Evolutionary conservation across 1,284 basidiomycete genomes (phyloP).

Genomic region (Moniliophthora roreri): DNA sequence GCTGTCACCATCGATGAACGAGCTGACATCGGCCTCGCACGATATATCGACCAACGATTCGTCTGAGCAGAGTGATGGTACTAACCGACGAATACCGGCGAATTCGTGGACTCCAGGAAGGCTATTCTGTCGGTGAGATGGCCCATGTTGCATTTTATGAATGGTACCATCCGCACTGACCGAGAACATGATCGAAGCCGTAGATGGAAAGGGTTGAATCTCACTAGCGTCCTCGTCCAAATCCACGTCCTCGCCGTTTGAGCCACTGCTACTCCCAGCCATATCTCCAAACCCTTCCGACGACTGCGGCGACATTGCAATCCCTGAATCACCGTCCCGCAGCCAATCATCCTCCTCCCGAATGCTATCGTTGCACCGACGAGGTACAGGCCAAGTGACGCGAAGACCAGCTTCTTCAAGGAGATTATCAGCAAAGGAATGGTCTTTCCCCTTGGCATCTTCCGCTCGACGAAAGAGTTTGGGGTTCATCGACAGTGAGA

Average conservation of each 20-base stretch:
- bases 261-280: slow-evolving; percentile 1
- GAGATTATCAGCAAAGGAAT: neutral
- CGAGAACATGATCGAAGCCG: slow-evolving; percentile 12
- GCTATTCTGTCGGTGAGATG: no score
- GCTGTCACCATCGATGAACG: neutral
- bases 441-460: no score
- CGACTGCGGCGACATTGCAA: neutral
- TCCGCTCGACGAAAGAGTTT: neutral
- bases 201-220: slow-evolving; percentile 19
- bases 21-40: neutral
- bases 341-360: neutral
- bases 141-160: no score
- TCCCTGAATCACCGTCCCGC: neutral
- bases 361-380: neutral
- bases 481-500: slow-evolving; percentile 11
- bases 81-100: neutral
- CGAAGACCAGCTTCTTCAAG: slow-evolving; percentile 1
- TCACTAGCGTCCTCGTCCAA: slow-evolving; percentile 8
- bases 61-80: neutral
- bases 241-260: neutral
- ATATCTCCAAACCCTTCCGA: neutral
- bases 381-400: neutral
- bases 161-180: neutral
- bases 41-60: slow-evolving; percentile 2
- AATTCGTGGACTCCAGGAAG: no score